Percentiles rank a stretch among this genome's conserved stretches.
phyloP scores from a whole-genome alignment of 2,329 filamentous ascomycete species.

The Aureobasidium namibiae region DNA sequence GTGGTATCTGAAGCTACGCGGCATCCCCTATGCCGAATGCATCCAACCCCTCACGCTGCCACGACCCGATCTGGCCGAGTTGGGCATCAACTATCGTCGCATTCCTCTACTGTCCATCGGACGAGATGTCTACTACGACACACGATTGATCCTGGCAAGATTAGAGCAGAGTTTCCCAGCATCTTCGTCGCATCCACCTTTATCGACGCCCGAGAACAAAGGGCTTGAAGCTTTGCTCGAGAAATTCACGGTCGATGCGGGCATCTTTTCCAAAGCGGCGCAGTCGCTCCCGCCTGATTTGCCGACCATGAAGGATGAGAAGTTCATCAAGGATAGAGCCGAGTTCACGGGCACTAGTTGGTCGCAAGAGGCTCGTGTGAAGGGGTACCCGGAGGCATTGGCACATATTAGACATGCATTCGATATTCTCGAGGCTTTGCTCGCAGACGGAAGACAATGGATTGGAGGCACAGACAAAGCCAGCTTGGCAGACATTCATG shows the following conservation, averaged over 20 bases:
- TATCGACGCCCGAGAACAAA: conserved; percentile 29
- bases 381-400: conserved; percentile 48
- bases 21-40: conserved; percentile 59
- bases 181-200: conserved; percentile 18
- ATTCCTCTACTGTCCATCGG: conserved; percentile 62
- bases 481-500: conserved; percentile 58
- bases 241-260: conserved; percentile 47
- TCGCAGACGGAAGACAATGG: conserved; percentile 61
- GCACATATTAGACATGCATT: conserved; percentile 48
- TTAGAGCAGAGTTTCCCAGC: conserved; percentile 50
- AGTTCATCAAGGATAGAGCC: conserved; percentile 52
- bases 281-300: conserved; percentile 50
- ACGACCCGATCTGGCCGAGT: conserved; percentile 52
- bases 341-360: conserved; percentile 38
- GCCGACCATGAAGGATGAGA: conserved; percentile 47
- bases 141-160: conserved; percentile 57
- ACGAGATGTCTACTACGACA: conserved; percentile 61
- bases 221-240: conserved; percentile 50
- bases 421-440: conserved; percentile 52
- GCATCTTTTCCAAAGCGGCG: conserved; percentile 46
- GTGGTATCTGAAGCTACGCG: conserved; percentile 61
- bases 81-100: conserved; percentile 60
- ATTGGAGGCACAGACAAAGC: conserved; percentile 47
- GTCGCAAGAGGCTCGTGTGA: conserved; percentile 30
- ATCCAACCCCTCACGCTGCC: conserved; percentile 61